Evolutionary conservation across 176 grass and related monocot species (phyloP).

Genomic region (Eremochloa ophiuroides): DNA sequence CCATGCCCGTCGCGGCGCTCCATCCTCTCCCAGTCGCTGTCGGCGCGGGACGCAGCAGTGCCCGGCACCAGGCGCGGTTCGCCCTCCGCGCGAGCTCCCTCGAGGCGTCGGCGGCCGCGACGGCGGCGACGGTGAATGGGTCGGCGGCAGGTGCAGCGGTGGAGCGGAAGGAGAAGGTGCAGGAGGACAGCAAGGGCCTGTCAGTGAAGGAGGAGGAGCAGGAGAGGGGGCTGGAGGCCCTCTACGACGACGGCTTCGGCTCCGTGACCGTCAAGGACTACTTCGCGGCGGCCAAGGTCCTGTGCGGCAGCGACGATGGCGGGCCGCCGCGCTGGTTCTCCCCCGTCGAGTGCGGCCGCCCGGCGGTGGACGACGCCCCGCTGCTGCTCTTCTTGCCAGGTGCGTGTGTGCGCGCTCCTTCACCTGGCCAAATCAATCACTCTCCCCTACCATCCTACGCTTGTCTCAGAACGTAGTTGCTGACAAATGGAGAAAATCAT

Average conservation of each 20-base stretch:
- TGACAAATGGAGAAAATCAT: not conserved
- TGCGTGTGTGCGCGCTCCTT: not conserved
- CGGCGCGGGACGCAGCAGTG: not conserved
- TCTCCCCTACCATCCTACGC: not conserved
- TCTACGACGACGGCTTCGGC: slow-evolving; percentile 90
- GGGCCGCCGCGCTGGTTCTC: slow-evolving; percentile 90
- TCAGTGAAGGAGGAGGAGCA: not conserved
- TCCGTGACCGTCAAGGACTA: slow-evolving; percentile 67
- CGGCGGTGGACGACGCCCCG: slow-evolving; percentile 51
- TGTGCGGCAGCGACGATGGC: slow-evolving; percentile 47
- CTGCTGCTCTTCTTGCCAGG: slow-evolving; percentile 92
- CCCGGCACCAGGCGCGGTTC: not conserved
- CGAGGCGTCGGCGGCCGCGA: not conserved
- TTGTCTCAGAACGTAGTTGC: not conserved
- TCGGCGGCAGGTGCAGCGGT: not conserved
- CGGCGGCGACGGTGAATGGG: not conserved
- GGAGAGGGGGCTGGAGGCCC: slow-evolving; percentile 26
- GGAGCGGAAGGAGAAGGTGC: slow-evolving; percentile 1
- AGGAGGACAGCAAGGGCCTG: not conserved
- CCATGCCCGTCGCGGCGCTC: slow-evolving; percentile 29
- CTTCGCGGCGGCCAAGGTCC: slow-evolving; percentile 57
- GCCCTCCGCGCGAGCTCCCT: slow-evolving; percentile 18
- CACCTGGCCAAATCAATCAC: not conserved
- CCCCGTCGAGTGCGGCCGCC: slow-evolving; percentile 57
- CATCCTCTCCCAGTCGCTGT: slow-evolving; percentile 5